phyloP scores from a whole-genome alignment of 129 eudicot species.

The Kitagawia praeruptora region DNA sequence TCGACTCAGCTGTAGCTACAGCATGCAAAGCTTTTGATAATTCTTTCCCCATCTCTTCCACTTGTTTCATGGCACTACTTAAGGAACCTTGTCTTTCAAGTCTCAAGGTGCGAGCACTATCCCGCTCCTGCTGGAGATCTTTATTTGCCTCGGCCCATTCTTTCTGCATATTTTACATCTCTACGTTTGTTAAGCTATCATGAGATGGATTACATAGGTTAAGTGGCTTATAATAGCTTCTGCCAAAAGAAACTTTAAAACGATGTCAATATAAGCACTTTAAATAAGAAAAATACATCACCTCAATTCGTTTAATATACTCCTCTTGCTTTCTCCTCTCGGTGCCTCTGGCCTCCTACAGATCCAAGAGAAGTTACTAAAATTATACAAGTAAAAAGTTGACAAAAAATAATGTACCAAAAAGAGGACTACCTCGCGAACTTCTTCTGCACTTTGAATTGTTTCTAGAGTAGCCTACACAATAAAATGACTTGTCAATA shows the following conservation, averaged over 20 bases:
- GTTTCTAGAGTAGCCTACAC: conserved; percentile 66
- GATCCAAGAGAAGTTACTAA: neutral
- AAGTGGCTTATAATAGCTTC: neutral
- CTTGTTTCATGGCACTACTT: conserved; percentile 56
- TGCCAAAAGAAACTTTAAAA: neutral
- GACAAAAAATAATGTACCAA: neutral
- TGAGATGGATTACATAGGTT: neutral
- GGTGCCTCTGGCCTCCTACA: conserved; percentile 62
- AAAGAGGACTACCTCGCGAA: conserved; percentile 39
- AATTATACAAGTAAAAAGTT: neutral
- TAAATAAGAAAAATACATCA: neutral
- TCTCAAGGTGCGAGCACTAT: conserved; percentile 48
- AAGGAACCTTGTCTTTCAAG: conserved; percentile 56
- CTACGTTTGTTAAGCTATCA: neutral
- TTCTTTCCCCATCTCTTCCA: conserved; percentile 72
- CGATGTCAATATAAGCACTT: neutral
- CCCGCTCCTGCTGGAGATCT: conserved; percentile 79
- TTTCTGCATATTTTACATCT: conserved; percentile 21
- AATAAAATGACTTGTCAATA: neutral
- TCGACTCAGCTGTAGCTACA: conserved; percentile 65
- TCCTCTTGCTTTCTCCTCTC: conserved; percentile 70
- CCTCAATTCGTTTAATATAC: conserved; percentile 59
- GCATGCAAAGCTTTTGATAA: conserved; percentile 56
- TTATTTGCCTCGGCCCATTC: conserved; percentile 98
- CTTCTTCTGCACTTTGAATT: conserved; percentile 75